Base-by-base conservation (phyloP, 129 eudicot genomes). In the Lactuca saligna region DNA sequence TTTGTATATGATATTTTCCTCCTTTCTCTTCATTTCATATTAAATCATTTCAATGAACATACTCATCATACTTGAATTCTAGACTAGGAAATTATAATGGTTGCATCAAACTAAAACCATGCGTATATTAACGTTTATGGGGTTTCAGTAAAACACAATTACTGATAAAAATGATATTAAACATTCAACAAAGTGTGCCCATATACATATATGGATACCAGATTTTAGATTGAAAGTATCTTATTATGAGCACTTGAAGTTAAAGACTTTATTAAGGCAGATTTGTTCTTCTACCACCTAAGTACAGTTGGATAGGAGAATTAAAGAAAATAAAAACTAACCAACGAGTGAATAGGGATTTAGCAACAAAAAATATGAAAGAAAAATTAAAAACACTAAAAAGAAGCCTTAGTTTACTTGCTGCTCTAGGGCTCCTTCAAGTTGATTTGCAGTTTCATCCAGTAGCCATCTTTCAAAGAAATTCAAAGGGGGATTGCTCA, bases 391-490 rank as follows among this genome's bases (percentile, higher is more conserved):
- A 48, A 9, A n/a, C 14, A 15, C 29, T 25, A 25, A 25, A 63
- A 37, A 15, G 68, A 72, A 61, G 54, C 54, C 16, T 63, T 60
- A 76, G 70, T 68, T 68, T 60, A 68, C 75, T 68, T 76, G 79
- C 61, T 66, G 60, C n/a, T 66, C 67, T 56, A 75, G 66, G 72
- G 59, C 50, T 25, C 65, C 74, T 1, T 75, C 80, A 32, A 79
- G 84, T 64, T 86, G 93, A 62, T 56, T 76, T 58, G 76, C 71
- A 5, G 71, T 71, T 74, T 91, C 97, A 62, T 87, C 97, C 70
- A 91, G 70, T 12, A 91, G 84, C 97, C 97, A 91, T 29, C 81
- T 91, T 65, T 91, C 97, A 54, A 91, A 69, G 73, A 79, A 81
- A 5, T 92, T 81, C 70, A 88, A 78, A 6, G 96, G 85, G 29